Evolutionary conservation across 805 yeast genomes (phyloP), one percentile per base, ranked within the genome.

Genomic region (Wickerhamomyces silvicola): DNA sequence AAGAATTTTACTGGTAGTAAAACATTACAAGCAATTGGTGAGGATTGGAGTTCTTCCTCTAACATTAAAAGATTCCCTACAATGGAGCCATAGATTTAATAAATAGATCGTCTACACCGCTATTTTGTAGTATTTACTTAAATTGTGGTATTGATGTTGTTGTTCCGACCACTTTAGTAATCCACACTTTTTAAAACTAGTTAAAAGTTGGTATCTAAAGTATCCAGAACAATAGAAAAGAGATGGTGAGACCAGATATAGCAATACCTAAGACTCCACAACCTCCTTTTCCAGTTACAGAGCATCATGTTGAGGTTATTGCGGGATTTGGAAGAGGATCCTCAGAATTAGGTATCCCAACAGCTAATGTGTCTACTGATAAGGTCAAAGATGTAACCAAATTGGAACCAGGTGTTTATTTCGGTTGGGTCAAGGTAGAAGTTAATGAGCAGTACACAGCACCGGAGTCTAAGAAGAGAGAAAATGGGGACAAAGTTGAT

Each of bases 251-350:
- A 39, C 55, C 52, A 21, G 43, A 41, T 12, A 27, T 31, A 5
- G 27, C 38, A 5, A 60, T 69, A 11, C 72, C 76, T 6, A 56
- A 60, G 4, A 46, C 57, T 0, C 76, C 75, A 3, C 30, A 34
- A 7, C 39, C 62, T 0, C 73, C 75, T 7, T 64, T 48, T 22
- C 88, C 88, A 0, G 63, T 69, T 1, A 55, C 66, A 4, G 59
- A 66, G 5, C 57, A 53, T 11, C 54, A 57, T 28, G 60, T 78
- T 10, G 61, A 62, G 18, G 68, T 83, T 18, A 66, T 78, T 13
- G 68, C 88, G 19, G 98, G 99, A 0, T 92, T 85, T 59, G 99
- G 98, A 6, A 70, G 99, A 33, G 99, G 99, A 0, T 85, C 97
- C 0, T 57, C 92, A 0, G 96, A 86, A 45, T 66, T 92, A 25